These are phyloP conservation scores for Claviceps citrina DNA, from an alignment of 2,329 filamentous ascomycete genomes.

Conservation along the genomic window DNA sequence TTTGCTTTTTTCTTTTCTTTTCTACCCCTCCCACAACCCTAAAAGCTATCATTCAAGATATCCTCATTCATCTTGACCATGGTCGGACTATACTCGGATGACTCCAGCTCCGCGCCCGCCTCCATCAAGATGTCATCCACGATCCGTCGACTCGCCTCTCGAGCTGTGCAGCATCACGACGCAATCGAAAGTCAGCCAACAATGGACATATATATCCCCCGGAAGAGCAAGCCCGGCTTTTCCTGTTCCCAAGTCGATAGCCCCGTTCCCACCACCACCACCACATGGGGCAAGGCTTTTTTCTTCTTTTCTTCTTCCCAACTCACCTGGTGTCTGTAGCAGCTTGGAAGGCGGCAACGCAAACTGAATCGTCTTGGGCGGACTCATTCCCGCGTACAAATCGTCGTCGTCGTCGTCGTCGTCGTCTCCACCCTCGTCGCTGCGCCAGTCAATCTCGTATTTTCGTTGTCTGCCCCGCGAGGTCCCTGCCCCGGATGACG, in stretches of 20 bases:
- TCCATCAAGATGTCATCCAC: constrained; percentile 67
- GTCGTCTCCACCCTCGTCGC: constrained; percentile 51
- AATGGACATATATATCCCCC: too few species aligned
- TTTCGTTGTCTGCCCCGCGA: constrained; percentile 17
- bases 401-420: constrained; percentile 50
- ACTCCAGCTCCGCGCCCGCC: constrained; percentile 47
- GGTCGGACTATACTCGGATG: constrained; percentile 45
- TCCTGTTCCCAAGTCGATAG: too few species aligned
- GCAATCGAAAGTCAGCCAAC: not conserved
- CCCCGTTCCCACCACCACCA: too few species aligned
- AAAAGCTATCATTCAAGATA: constrained; percentile 48
- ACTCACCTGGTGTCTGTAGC: constrained; percentile 62
- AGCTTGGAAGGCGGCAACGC: constrained; percentile 62
- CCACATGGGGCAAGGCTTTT: not conserved
- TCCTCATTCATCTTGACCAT: constrained; percentile 51
- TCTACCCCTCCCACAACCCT: constrained; percentile 4
- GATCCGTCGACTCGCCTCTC: constrained; percentile 66
- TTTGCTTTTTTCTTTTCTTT: too few species aligned
- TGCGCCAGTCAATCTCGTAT: constrained; percentile 58
- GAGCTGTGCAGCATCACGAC: constrained; percentile 30
- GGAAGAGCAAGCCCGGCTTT: too few species aligned
- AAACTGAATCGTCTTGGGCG: constrained; percentile 87
- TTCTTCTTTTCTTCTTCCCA: not conserved
- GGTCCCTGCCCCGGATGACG: constrained; percentile 7
- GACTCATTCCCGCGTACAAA: constrained; percentile 59